A percentile compares a stretch with the other conserved stretches of the same genome.
Conservation (phyloP, 2,329 filamentous ascomycete genomes). For the Sclerotinia spermophila region DNA sequence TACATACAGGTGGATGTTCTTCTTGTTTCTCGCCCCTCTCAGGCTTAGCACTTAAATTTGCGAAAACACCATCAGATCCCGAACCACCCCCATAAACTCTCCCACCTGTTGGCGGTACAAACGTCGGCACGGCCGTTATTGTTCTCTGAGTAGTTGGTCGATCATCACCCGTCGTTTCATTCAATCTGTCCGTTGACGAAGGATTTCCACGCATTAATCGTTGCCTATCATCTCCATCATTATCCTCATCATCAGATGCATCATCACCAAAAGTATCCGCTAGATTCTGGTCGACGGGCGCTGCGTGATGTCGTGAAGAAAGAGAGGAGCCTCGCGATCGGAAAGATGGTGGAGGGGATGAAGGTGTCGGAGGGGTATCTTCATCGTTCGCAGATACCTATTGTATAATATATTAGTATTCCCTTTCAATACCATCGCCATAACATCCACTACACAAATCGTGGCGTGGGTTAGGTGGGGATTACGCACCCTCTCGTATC, state of each 20-base stretch:
- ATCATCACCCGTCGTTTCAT: constrained; percentile 21
- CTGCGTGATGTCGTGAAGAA: constrained; percentile 42
- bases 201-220: constrained; percentile 70
- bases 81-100: constrained; percentile 68
- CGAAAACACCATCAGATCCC: constrained; percentile 93
- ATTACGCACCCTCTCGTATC: constrained; percentile 54
- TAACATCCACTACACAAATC: constrained; percentile 8
- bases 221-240: constrained; percentile 77
- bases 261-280: constrained; percentile 89
- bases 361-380: constrained; percentile 40
- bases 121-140: constrained; percentile 32
- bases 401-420: constrained; percentile 23
- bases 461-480: constrained; percentile 26
- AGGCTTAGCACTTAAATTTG: constrained; percentile 88
- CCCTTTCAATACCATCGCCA: constrained; percentile 16
- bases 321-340: constrained; percentile 76
- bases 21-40: constrained; percentile 76
- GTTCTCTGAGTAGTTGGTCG: constrained; percentile 30
- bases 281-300: constrained; percentile 69
- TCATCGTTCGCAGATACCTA: constrained; percentile 59
- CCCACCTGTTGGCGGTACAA: constrained; percentile 29
- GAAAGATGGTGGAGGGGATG: constrained; percentile 76
- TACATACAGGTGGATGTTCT: constrained; percentile 87
- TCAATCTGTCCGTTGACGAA: constrained; percentile 28
- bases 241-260: constrained; percentile 68